phyloP scores from a whole-genome alignment of 1,284 basidiomycete genomes.

The Amanita bisporigera region DNA sequence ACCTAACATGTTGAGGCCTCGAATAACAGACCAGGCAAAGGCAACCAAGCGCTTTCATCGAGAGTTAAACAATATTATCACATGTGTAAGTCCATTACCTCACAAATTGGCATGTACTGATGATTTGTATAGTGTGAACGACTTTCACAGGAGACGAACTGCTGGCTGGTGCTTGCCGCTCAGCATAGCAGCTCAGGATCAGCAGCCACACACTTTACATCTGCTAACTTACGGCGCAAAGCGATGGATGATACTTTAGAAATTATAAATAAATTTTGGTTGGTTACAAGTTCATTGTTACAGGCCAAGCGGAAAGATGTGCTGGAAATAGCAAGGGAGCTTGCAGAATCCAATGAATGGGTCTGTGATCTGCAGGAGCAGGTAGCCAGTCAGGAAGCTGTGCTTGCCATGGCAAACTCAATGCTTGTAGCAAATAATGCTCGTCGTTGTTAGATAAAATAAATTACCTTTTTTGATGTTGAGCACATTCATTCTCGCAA shows the following conservation, averaged over 20 bases:
- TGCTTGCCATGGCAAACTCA: too few relatives aligned
- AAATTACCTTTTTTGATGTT: too few relatives aligned
- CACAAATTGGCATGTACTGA: neutral
- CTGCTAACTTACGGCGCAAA: neutral
- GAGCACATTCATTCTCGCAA: too few relatives aligned
- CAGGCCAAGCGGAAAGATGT: neutral
- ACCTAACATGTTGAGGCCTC: neutral
- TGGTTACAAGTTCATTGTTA: neutral
- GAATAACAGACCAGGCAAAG: neutral
- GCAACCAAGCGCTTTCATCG: neutral
- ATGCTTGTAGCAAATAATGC: too few relatives aligned
- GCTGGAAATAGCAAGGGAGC: constrained; percentile 2
- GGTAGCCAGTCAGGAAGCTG: too few relatives aligned
- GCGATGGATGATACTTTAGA: neutral
- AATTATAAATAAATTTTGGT: neutral
- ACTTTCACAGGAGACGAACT: neutral
- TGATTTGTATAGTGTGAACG: neutral
- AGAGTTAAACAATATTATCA: neutral
- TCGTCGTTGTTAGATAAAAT: too few relatives aligned
- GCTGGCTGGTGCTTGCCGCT: neutral
- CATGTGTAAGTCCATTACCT: neutral
- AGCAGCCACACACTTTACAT: constrained; percentile 4
- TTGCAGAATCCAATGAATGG: too few relatives aligned
- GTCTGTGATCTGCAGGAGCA: too few relatives aligned
- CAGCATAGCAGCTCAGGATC: neutral